These are phyloP conservation scores for Roridomyces roridus DNA, from an alignment of 768 basidiomycete species.

Conservation along the genomic window DNA sequence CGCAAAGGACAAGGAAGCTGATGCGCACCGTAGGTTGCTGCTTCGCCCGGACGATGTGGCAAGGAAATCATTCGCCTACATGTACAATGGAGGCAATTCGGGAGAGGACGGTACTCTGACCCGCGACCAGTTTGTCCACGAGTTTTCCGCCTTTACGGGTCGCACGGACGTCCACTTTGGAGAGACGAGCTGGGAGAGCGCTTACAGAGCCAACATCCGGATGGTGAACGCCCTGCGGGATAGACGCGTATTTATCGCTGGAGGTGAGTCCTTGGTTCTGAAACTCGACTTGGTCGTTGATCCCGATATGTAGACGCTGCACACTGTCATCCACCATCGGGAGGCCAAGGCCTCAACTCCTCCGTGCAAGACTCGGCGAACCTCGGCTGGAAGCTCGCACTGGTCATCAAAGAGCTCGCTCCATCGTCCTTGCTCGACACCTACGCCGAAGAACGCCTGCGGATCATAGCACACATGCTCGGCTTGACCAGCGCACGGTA, in stretches of 20 bases:
- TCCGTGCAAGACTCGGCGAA: slow-evolving; percentile 23
- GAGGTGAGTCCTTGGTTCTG: neutral
- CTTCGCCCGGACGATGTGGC: neutral
- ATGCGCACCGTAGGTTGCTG: neutral
- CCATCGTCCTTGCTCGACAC: slow-evolving; percentile 24
- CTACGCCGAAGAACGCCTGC: slow-evolving; percentile 29
- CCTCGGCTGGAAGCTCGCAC: slow-evolving; percentile 29
- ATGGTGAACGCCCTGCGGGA: neutral
- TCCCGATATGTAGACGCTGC: slow-evolving; percentile 3
- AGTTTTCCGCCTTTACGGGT: neutral
- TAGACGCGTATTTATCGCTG: slow-evolving; percentile 2
- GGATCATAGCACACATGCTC: slow-evolving; percentile 13
- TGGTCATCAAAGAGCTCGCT: slow-evolving; percentile 23
- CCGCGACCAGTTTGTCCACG: neutral
- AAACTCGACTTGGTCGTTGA: neutral
- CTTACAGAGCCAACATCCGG: neutral
- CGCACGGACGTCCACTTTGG: neutral
- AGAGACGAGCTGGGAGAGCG: neutral
- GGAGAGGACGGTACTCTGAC: neutral
- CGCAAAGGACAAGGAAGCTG: neutral
- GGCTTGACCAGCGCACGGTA: neutral
- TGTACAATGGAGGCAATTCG: neutral
- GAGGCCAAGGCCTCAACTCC: slow-evolving; percentile 18
- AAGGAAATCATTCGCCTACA: neutral
- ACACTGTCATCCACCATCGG: slow-evolving; percentile 5